phyloP scores from a whole-genome alignment of 139 green algal species.

The Chlorella sorokiniana region DNA sequence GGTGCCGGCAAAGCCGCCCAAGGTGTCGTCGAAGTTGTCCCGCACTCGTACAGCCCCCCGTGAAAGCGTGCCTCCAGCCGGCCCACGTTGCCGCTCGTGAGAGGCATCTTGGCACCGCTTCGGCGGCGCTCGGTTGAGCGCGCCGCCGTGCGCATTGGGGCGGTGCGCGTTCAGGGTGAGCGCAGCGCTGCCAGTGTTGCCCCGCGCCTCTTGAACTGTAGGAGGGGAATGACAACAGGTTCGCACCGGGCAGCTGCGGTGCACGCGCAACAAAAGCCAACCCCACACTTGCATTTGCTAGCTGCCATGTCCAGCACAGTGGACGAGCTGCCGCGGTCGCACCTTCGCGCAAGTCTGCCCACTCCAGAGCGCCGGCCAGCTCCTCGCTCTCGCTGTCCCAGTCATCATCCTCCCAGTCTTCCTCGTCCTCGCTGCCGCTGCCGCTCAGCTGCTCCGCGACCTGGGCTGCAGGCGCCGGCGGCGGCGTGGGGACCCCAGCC shows the following conservation, averaged over 20 bases:
- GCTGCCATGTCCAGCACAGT: too few species aligned
- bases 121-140: constrained; percentile 1
- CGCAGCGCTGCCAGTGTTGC: neutral
- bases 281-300: too few species aligned
- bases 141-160: constrained; percentile 45
- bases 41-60: constrained; percentile 23
- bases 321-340: neutral
- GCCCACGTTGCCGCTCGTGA: constrained; percentile 49
- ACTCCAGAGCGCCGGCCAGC: constrained; percentile 67
- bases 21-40: constrained; percentile 59
- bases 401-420: constrained; percentile 43
- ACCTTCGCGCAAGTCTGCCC: constrained; percentile 76
- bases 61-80: constrained; percentile 63
- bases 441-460: neutral
- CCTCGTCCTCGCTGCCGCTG: neutral
- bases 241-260: too few species aligned
- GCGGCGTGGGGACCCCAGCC: neutral
- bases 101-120: constrained; percentile 21
- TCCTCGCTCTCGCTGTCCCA: constrained; percentile 59
- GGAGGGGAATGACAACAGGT: neutral
- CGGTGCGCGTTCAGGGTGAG: constrained; percentile 1
- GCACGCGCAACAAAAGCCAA: too few species aligned
- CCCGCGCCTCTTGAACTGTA: constrained; percentile 27
- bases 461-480: neutral
- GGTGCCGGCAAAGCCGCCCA: constrained; percentile 44